Evolutionary conservation across 148 eudicot genomes (phyloP), one percentile per base, ranked within the genome.

Genomic region (Rhododendron vialii): DNA sequence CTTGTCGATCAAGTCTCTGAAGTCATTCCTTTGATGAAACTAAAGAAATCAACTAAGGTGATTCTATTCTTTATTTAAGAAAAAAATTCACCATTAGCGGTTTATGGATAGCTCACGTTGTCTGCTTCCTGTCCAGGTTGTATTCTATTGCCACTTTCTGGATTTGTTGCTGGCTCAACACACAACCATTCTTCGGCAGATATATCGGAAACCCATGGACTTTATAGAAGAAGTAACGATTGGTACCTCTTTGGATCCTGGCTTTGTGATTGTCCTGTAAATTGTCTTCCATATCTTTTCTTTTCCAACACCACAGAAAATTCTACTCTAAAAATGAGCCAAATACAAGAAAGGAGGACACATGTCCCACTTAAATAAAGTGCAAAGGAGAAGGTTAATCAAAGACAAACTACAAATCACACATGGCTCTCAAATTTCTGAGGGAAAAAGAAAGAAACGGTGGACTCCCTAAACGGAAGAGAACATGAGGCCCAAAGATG

Each of bases 91-190:
- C 38, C 38, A 36, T 36, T 36, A 36, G 38, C 38, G 38, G 38
- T 36, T 36, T 36, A 36, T 36, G 38, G 38, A 36, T 36, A 36
- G 38, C 38, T 36, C 38, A 36, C 3, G 38, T 50, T 50, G 24
- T 55, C 51, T 48, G 24, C 78, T 77, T 22, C 74, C 35, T 67
- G 9, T 92, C 74, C 89, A 97, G 99, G 98, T 95, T 86, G 94
- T 95, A 81, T 97, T 97, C 88, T 97, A 95, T 88, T 95, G 98
- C 84, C 98, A 97, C 92, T 97, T 97, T 92, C 99, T 98, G 4
- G 99, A 97, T 92, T 87, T 97, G 88, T 90, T 97, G 83, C 90
- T 97, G 80, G 98, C 99, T 81, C 94, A 97, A 84, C 99, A 93
- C 84, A 94, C 96, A 8, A 95, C 98, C 36, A 0, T 87, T n/a